Conservation (phyloP, 2,329 filamentous ascomycete genomes). For the Ophiostoma ips region DNA sequence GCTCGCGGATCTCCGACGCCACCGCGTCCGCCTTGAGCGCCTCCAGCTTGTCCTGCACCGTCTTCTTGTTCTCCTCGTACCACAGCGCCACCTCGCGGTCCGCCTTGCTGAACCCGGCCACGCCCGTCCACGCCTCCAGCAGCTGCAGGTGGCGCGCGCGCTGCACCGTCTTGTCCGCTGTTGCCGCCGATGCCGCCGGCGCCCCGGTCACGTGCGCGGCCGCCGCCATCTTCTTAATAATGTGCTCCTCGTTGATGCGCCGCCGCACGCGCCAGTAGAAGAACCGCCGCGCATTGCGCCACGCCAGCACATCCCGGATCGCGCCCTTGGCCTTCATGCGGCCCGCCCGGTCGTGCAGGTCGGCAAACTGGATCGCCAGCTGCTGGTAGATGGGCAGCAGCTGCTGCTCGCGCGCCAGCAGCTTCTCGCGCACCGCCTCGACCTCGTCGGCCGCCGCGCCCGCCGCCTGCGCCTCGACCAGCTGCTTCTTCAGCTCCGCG, state of each 20-base stretch:
- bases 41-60: conserved; percentile 73
- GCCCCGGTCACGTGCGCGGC: conserved; percentile 27
- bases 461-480: conserved; percentile 40
- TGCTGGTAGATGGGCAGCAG: conserved; percentile 88
- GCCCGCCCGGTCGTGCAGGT: conserved; percentile 90
- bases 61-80: conserved; percentile 91
- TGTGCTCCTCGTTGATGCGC: conserved; percentile 92
- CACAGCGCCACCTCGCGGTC: conserved; percentile 79
- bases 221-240: conserved; percentile 71
- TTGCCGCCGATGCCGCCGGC: conserved; percentile 2
- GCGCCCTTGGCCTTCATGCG: conserved; percentile 97
- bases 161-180: conserved; percentile 12
- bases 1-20: conserved; percentile 53
- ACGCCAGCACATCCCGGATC: conserved; percentile 71
- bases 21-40: conserved; percentile 57
- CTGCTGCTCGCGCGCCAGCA: conserved; percentile 72
- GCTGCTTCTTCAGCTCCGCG: conserved; percentile 66
- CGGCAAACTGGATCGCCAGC: conserved; percentile 92
- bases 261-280: conserved; percentile 99
- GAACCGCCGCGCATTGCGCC: conserved; percentile 84
- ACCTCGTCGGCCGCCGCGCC: conserved; percentile 60
- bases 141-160: conserved; percentile 58
- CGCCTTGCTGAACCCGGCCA: conserved; percentile 61
- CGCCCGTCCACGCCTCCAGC: conserved; percentile 69
- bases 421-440: conserved; percentile 67